phyloP scores from a whole-genome alignment of 225 moss, liverwort and hornwort species.

The Lunularia cruciata region DNA sequence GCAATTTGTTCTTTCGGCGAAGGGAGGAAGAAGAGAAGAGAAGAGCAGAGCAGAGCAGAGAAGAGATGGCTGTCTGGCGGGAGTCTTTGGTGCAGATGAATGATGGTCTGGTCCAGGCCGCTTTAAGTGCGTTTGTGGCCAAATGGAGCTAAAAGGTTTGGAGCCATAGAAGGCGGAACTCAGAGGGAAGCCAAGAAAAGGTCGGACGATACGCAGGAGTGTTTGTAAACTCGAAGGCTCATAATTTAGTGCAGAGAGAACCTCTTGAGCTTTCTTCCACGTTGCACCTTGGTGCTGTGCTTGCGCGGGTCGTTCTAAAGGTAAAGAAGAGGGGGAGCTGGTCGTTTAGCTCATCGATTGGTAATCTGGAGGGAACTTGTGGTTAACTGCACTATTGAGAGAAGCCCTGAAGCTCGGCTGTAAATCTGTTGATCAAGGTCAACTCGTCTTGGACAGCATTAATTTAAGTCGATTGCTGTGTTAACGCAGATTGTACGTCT shows the following conservation, averaged over 20 bases:
- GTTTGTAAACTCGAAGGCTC: too few relatives aligned
- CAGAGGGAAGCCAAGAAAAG: constrained; percentile 9
- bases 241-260: not conserved
- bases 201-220: not conserved
- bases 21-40: not conserved
- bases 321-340: not conserved
- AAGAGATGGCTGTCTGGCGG: not conserved
- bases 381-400: not conserved
- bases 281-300: not conserved
- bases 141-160: not conserved
- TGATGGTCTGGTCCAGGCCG: not conserved
- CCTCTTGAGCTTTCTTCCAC: not conserved
- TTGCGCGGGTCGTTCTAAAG: too few relatives aligned
- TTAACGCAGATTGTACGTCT: too few relatives aligned
- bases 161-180: not conserved
- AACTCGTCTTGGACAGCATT: too few relatives aligned
- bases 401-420: not conserved
- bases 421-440: too few relatives aligned
- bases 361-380: not conserved
- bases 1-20: constrained; percentile 1
- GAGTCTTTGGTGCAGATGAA: not conserved
- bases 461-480: too few relatives aligned
- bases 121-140: not conserved
- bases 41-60: not conserved
- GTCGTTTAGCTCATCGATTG: not conserved